Percentiles rank a stretch among this genome's conserved stretches.
These are phyloP conservation scores for Claviceps quebecensis DNA, from an alignment of 2,329 filamentous ascomycete genomes.

Conservation along the genomic window DNA sequence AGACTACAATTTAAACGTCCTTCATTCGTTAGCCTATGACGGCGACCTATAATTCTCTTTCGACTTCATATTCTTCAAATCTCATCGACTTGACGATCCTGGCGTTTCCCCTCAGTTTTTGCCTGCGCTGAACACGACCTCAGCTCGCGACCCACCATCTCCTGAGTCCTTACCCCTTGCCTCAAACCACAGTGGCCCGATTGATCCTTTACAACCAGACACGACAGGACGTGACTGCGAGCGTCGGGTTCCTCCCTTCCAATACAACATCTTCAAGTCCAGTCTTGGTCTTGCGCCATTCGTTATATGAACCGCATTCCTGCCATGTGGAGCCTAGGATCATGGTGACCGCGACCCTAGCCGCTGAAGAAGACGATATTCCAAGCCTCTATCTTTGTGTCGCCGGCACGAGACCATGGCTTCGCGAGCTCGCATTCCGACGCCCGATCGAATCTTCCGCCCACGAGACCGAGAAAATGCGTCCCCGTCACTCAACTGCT, in stretches of 20 bases:
- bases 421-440: constrained; percentile 3
- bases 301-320: not conserved
- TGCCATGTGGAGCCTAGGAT: constrained; percentile 1
- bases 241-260: not conserved
- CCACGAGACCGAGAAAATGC: constrained; percentile 11
- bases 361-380: constrained; percentile 1
- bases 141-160: not conserved
- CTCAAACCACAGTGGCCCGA: not conserved
- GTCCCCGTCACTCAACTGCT: constrained; percentile 46
- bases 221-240: not conserved
- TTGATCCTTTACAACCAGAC: not conserved
- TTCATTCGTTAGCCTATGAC: no score
- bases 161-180: not conserved
- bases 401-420: constrained; percentile 6
- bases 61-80: not conserved
- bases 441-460: constrained; percentile 10
- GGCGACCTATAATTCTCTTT: not conserved
- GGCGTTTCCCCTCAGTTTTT: not conserved
- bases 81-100: not conserved
- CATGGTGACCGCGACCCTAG: constrained; percentile 5
- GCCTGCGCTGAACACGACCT: not conserved
- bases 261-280: not conserved
- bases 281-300: not conserved
- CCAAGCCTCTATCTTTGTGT: not conserved
- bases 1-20: no score